phyloP scores from a whole-genome alignment of 1,284 basidiomycete genomes.

The Fomitopsis betulina region DNA sequence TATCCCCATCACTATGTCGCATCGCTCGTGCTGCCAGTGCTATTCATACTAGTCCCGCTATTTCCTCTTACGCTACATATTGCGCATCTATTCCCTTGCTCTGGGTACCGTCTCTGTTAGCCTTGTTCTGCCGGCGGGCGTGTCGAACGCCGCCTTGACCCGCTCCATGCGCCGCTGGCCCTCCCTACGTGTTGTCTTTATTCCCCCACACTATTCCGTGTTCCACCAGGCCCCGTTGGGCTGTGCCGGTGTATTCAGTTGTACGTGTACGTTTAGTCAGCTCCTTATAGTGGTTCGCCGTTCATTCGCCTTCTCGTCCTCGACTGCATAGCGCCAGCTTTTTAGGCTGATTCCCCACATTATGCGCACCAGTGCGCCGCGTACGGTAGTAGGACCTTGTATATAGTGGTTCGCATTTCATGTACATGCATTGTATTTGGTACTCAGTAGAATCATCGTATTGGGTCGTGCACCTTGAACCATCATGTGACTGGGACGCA shows the following conservation, averaged over 20 bases:
- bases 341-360: not conserved
- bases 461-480: not conserved
- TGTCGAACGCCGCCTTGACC: slow-evolving; percentile 6
- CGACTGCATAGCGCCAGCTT: not conserved
- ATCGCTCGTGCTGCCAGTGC: slow-evolving; percentile 4
- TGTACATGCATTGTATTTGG: slow-evolving; percentile 8
- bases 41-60: slow-evolving; percentile 7
- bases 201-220: not conserved
- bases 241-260: slow-evolving; percentile 2
- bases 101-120: not conserved
- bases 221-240: not conserved
- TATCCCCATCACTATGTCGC: slow-evolving; percentile 9
- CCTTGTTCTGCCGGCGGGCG: not conserved
- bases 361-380: not conserved
- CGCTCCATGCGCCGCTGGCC: slow-evolving; percentile 4
- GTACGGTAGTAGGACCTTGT: slow-evolving; percentile 5
- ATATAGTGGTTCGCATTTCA: slow-evolving; percentile 5
- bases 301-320: slow-evolving; percentile 1
- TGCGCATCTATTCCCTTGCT: slow-evolving; percentile 7
- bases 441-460: slow-evolving; percentile 8
- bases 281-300: not conserved
- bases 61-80: slow-evolving; percentile 7
- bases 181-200: not conserved
- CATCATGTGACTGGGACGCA: not conserved
- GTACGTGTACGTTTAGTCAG: slow-evolving; percentile 5